These are phyloP conservation scores for Eragrostis tef DNA, from an alignment of 202 grass and related monocot genomes.

Conservation along the genomic window DNA sequence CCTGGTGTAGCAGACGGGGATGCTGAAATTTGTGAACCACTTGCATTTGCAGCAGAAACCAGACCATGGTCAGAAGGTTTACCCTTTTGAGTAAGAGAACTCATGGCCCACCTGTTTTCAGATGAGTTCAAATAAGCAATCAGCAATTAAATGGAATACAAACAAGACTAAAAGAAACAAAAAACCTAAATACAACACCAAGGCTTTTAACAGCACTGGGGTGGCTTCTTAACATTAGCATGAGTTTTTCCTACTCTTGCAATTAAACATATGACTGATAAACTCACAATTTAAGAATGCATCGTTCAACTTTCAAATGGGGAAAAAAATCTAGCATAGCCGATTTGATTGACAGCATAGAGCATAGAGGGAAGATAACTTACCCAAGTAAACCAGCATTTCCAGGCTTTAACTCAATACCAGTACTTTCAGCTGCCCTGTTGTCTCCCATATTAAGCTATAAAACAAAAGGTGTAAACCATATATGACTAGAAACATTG, in stretches of 20 bases:
- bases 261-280: constrained; percentile 24
- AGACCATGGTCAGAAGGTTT: constrained; percentile 75
- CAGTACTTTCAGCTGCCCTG: constrained; percentile 49
- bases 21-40: constrained; percentile 55
- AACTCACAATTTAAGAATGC: constrained; percentile 5
- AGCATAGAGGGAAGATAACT: constrained; percentile 44
- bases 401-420: constrained; percentile 67
- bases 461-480: constrained; percentile 38
- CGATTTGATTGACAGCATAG: constrained; percentile 21
- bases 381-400: constrained; percentile 84
- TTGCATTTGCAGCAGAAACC: constrained; percentile 71
- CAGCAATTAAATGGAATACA: constrained; percentile 11
- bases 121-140: constrained; percentile 38
- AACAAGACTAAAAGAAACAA: constrained; percentile 26
- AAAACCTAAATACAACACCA: constrained; percentile 1
- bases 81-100: constrained; percentile 93
- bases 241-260: constrained; percentile 13
- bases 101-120: constrained; percentile 94
- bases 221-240: not conserved
- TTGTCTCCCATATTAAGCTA: constrained; percentile 78
- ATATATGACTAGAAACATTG: constrained; percentile 22
- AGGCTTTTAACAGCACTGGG: not conserved
- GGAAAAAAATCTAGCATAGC: not conserved
- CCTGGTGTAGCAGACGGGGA: constrained; percentile 61
- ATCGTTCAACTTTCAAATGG: not conserved